Base-by-base conservation (phyloP, 306 rosid genomes). In the Dalbergia cochinchinensis region DNA sequence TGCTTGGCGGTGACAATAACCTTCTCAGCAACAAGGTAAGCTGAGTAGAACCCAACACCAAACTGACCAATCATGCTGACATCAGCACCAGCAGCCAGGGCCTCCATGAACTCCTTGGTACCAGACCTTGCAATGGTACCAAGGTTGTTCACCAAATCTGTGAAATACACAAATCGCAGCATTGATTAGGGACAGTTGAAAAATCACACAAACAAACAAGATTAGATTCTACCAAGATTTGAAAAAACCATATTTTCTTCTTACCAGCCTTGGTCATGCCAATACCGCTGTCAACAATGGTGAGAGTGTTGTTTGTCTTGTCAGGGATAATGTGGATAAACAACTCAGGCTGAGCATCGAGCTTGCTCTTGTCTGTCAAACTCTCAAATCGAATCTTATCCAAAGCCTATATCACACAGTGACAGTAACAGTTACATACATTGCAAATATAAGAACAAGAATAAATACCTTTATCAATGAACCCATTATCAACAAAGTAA, bases 221-320 rank as follows among this genome's bases (percentile, higher is more conserved):
- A 11, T 8, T 6, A 1, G 0, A 4, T 26, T 5, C 2, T 3
- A 69, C 22, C 1, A 22, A 0, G 0, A 48, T 0, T 3, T 6
- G 14, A 18, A 19, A 2, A 8, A 51, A 0, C 4, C 5, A 2
- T 5, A 0, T 2, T 0, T 13, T 37, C 91, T 31, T 78, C 94
- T 44, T 80, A 93, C 98, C 98, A 84, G 98, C 98, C 82, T 93
- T 93, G 45, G 98, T 93, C 98, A 93, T 93, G 22, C 98, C 98
- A 42, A 91, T 88, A 84, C 98, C 98, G 74, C 98, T 93, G 85
- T 93, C 98, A 10, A 88, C 73, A 48, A 93, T 91, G 7, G 98
- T 37, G 31, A 93, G 39, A 0, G 93, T 22, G 76, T 89, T 91
- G 85, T 78, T 93, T 1, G 93, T 6, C 86, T 93, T 93, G 66